Conservation (phyloP, 768 basidiomycete genomes). For the Polyporus arcularius region DNA sequence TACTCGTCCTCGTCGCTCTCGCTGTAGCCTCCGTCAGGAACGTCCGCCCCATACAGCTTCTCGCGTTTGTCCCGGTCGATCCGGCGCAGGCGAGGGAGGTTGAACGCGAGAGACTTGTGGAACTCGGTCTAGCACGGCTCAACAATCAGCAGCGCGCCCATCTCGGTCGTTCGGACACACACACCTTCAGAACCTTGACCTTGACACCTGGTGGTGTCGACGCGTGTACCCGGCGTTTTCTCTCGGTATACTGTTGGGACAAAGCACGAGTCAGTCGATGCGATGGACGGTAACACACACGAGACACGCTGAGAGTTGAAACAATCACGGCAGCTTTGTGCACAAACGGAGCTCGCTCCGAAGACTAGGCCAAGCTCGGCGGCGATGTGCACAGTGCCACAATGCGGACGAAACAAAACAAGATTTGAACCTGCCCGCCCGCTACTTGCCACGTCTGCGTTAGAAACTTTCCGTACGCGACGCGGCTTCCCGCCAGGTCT, state of each 20-base stretch:
- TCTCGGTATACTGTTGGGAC: constrained; percentile 62
- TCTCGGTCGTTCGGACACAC: constrained; percentile 12
- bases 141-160: background rate
- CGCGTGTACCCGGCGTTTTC: constrained; percentile 57
- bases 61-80: constrained; percentile 54
- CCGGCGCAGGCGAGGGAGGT: constrained; percentile 63
- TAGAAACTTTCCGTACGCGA: too few species aligned
- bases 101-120: constrained; percentile 57
- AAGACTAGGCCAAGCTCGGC: too few species aligned
- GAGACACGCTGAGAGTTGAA: background rate
- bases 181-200: constrained; percentile 60
- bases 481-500: too few species aligned
- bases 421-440: too few species aligned
- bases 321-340: background rate
- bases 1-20: constrained; percentile 60
- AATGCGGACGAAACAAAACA: too few species aligned
- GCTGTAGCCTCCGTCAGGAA: constrained; percentile 41
- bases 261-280: background rate
- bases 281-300: constrained; percentile 4
- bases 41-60: constrained; percentile 42
- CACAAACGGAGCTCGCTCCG: too few species aligned
- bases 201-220: constrained; percentile 44
- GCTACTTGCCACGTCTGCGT: too few species aligned
- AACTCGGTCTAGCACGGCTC: constrained; percentile 58
- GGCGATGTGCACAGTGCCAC: too few species aligned